phyloP scores from a whole-genome alignment of 305 asterid genomes.

The Fraxinus velutina region DNA sequence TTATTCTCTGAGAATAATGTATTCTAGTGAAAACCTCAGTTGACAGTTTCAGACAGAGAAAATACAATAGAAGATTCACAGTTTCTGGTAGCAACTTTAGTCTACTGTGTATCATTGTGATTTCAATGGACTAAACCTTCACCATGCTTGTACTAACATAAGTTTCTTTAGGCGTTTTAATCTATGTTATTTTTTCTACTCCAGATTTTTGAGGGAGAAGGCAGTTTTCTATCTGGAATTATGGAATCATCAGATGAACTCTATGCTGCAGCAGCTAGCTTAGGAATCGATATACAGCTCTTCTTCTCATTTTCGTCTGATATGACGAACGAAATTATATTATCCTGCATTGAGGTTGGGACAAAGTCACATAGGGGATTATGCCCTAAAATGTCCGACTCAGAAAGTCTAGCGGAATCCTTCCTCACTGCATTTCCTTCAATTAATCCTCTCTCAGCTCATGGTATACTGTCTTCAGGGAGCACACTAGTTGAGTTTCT shows the following conservation, averaged over 20 bases:
- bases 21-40: background rate
- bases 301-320: constrained; percentile 71
- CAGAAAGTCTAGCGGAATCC: constrained; percentile 78
- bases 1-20: background rate
- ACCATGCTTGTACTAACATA: constrained; percentile 6
- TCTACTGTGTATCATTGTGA: constrained; percentile 6
- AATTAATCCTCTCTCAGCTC: no score
- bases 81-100: constrained; percentile 19
- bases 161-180: constrained; percentile 20
- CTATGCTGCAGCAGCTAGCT: constrained; percentile 90
- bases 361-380: constrained; percentile 45
- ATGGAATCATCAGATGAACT: constrained; percentile 95
- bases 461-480: no score
- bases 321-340: constrained; percentile 76
- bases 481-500: no score
- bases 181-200: constrained; percentile 27
- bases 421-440: constrained; percentile 82
- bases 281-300: constrained; percentile 78
- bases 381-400: constrained; percentile 67
- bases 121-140: constrained; percentile 18
- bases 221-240: constrained; percentile 53
- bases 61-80: constrained; percentile 12
- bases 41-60: constrained; percentile 13
- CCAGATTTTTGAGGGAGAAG: constrained; percentile 92
- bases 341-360: constrained; percentile 65